Base-by-base conservation (phyloP, 2,329 filamentous ascomycete genomes). In the Fusarium secorum region DNA sequence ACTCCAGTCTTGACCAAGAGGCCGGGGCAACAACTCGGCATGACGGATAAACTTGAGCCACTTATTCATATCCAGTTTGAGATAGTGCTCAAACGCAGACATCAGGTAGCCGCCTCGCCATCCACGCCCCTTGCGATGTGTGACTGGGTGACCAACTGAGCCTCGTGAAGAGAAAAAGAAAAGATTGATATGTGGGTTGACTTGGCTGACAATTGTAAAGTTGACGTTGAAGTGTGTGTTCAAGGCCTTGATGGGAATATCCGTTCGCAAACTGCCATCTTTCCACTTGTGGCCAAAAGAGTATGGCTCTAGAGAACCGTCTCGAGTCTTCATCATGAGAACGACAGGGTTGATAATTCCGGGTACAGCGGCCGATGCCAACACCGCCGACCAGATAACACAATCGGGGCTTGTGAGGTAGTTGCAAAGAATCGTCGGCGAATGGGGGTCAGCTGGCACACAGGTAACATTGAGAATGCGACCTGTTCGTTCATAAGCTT, bases 271-370 rank as follows among this genome's bases (percentile, higher is more conserved):
- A 74, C 92, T 96, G 57, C 96, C 96, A 79, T 99, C 96, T 81
- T 99, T 99, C 96, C 96, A 99, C 82, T 98, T 98, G 84, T 98
- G 95, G 0, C 96, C 96, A 78, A 99, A 99, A 1, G 93, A 97
- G 81, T 97, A 99, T 0, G 96, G 96, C 1, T 90, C 89, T 7
- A 99, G 85, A 4, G 85, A 90, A 3, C 94, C 95, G 65, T 94
- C 88, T 22, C 86, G 85, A 57, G 88, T 92, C 83, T 97, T 97
- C 85, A 97, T 95, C 85, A 93, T 93, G 11, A 99, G 89, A 3
- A 99, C 95, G 5, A 97, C 93, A 0, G 96, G 96, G 77, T 98
- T 98, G 38, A 98, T 84, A 62, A 99, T 98, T 3, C 96, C 96
- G 0, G 96, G 96, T 0, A 99, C 96, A 8, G 96, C 96, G 7